A percentile compares a stretch with the other conserved stretches of the same genome.
Evolutionary conservation across 164 flowering plant species (phyloP).

Genomic region (Kalanchoe fedtschenkoi): DNA sequence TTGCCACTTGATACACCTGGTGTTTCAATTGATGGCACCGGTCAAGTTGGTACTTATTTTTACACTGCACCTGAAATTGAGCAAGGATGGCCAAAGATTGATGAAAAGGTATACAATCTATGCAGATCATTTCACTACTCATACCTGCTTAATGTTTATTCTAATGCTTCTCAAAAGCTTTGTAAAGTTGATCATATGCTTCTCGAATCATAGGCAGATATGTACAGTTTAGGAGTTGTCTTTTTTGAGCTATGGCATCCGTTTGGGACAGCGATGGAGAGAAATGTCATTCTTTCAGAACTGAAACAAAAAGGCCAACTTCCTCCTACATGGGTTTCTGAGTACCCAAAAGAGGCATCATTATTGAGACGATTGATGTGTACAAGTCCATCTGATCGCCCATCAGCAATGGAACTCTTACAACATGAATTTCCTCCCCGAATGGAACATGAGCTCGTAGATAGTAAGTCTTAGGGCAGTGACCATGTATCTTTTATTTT

Average conservation of each 20-base stretch:
- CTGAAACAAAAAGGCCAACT: constrained; percentile 66
- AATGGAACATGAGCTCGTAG: constrained; percentile 79
- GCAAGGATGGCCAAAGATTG: constrained; percentile 96
- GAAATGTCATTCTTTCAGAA: constrained; percentile 64
- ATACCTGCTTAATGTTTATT: not conserved
- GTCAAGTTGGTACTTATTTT: constrained; percentile 91
- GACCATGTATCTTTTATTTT: not conserved
- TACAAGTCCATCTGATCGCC: constrained; percentile 85
- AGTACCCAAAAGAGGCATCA: constrained; percentile 78
- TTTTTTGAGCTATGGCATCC: constrained; percentile 97
- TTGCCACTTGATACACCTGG: constrained; percentile 53
- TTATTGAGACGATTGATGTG: constrained; percentile 67
- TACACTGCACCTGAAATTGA: constrained; percentile 99
- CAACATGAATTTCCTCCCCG: constrained; percentile 70
- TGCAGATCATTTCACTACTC: constrained; percentile 7
- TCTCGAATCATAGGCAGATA: constrained; percentile 57
- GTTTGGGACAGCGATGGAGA: constrained; percentile 89
- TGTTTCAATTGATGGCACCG: constrained; percentile 80
- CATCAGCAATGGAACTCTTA: constrained; percentile 78
- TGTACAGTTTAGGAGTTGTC: constrained; percentile 91
- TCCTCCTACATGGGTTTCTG: constrained; percentile 70
- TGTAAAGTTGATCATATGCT: not conserved
- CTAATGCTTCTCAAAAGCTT: not conserved
- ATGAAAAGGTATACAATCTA: constrained; percentile 62
- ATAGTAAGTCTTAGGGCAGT: constrained; percentile 38